Percentiles rank a stretch among this genome's conserved stretches.
Evolutionary conservation across 257 asterid genomes (phyloP).

Genomic region (Solanum chilense): DNA sequence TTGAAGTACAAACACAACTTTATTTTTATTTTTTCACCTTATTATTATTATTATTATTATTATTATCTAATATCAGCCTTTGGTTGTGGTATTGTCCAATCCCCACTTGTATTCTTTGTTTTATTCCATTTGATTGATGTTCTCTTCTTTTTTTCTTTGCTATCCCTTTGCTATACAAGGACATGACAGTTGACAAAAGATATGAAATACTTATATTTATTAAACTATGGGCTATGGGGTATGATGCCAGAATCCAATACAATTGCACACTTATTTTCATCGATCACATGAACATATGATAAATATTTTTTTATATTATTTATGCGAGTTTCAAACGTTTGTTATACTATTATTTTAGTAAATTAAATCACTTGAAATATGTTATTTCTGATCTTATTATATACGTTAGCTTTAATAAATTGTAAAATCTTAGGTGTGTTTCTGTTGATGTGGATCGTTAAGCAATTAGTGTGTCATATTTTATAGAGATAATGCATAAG

Average conservation of each 20-base stretch:
- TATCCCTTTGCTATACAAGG: neutral
- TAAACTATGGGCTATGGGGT: neutral
- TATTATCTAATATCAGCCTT: neutral
- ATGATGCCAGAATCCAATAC: neutral
- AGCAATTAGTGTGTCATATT: neutral
- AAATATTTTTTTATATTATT: neutral
- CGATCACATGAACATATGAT: neutral
- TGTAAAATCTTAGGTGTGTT: neutral
- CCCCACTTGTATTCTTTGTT: neutral
- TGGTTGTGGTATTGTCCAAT: neutral
- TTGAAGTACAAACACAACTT: neutral
- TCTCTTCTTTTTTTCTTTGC: neutral
- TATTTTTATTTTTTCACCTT: neutral
- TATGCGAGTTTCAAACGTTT: neutral
- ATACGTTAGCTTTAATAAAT: neutral
- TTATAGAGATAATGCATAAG: too few species aligned
- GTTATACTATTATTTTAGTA: neutral
- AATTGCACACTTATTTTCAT: neutral
- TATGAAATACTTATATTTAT: neutral
- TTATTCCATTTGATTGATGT: neutral
- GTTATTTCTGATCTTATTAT: neutral
- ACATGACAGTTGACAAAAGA: conserved; percentile 1
- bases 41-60: neutral
- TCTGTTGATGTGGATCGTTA: neutral
- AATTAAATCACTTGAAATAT: neutral